These are phyloP conservation scores for Mycena pura DNA, from an alignment of 768 basidiomycete genomes.

Conservation along the genomic window DNA sequence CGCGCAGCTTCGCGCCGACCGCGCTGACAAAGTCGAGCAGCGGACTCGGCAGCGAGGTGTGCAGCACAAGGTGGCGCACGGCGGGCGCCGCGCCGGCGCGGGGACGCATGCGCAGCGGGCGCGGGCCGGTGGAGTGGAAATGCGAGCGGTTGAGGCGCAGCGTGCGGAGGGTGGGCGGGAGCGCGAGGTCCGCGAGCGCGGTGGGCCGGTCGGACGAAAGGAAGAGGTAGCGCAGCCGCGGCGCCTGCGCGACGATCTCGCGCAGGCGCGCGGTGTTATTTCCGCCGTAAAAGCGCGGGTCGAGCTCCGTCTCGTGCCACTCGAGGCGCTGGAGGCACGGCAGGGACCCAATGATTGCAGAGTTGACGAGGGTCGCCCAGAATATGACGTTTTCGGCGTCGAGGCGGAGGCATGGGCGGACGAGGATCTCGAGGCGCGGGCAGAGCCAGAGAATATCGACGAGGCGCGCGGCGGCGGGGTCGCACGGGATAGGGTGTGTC, in stretches of 20 bases:
- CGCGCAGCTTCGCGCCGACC: conserved; percentile 1
- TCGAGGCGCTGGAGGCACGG: conserved; percentile 12
- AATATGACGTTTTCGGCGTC: conserved; percentile 7
- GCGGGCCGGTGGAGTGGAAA: background rate
- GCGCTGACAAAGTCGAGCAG: conserved; percentile 8
- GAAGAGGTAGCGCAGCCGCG: conserved; percentile 9
- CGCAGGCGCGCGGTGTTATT: conserved; percentile 5
- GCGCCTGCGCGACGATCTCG: conserved; percentile 11
- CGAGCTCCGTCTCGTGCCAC: conserved; percentile 21
- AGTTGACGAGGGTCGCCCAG: conserved; percentile 14
- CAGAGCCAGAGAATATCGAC: conserved; percentile 4
- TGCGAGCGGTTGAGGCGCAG: conserved; percentile 18
- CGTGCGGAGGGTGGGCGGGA: background rate
- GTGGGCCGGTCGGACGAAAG: conserved; percentile 16
- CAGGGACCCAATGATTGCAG: background rate
- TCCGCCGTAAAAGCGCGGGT: conserved; percentile 11
- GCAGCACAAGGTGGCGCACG: conserved; percentile 14
- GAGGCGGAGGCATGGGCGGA: conserved; percentile 26
- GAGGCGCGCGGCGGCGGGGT: background rate
- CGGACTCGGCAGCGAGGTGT: conserved; percentile 9
- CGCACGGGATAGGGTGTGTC: background rate
- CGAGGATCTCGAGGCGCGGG: conserved; percentile 16
- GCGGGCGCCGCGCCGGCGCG: background rate
- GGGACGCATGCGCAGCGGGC: background rate
- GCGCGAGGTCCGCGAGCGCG: conserved; percentile 4